A percentile compares a stretch with the other conserved stretches of the same genome.
These are phyloP conservation scores for Flammula alnicola DNA, from an alignment of 1,284 basidiomycete species.

Conservation along the genomic window DNA sequence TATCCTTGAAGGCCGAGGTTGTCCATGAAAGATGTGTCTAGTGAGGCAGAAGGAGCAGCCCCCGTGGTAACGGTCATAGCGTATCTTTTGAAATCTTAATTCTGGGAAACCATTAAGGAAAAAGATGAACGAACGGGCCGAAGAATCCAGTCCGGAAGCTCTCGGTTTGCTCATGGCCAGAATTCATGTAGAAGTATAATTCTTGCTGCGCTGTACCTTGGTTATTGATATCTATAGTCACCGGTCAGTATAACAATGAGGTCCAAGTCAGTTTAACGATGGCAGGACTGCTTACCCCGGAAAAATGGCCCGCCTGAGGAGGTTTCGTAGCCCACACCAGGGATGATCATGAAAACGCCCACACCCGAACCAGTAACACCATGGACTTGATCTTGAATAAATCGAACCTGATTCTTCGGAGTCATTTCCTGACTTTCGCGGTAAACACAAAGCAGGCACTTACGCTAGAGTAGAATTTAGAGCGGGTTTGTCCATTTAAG, in stretches of 20 bases:
- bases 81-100: slow-evolving; percentile 31
- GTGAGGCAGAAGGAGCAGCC: slow-evolving; percentile 41
- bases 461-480: slow-evolving; percentile 54
- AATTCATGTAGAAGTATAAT: slow-evolving; percentile 52
- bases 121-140: slow-evolving; percentile 39
- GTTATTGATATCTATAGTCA: slow-evolving; percentile 47
- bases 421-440: neutral
- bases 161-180: slow-evolving; percentile 47
- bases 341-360: slow-evolving; percentile 44
- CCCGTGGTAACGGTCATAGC: slow-evolving; percentile 49
- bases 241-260: neutral
- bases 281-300: slow-evolving; percentile 34
- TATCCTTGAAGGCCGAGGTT: slow-evolving; percentile 48
- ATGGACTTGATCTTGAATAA: slow-evolving; percentile 48
- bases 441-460: slow-evolving; percentile 8
- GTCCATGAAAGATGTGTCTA: slow-evolving; percentile 52
- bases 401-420: slow-evolving; percentile 45
- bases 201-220: slow-evolving; percentile 50
- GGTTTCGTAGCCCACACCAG: slow-evolving; percentile 44
- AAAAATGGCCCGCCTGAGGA: slow-evolving; percentile 52
- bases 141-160: slow-evolving; percentile 49
- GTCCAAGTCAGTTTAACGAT: neutral
- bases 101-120: neutral
- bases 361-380: slow-evolving; percentile 46
- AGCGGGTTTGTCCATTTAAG: slow-evolving; percentile 50